Base-by-base conservation (phyloP, 1,284 basidiomycete species). In the Hypsizygus ulmarius region DNA sequence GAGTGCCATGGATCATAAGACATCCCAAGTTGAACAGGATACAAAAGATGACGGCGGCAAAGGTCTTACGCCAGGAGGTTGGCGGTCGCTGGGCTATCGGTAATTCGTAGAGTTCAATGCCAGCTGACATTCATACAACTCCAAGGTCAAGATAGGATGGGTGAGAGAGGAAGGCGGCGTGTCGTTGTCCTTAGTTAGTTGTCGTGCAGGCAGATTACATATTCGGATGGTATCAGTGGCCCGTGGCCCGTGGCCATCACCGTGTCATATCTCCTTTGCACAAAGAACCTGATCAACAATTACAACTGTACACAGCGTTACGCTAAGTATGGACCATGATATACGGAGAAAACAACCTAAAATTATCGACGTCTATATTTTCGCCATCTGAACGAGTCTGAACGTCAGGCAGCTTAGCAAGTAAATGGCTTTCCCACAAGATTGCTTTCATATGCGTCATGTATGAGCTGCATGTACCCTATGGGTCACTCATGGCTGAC, bases 11-110 rank as follows among this genome's bases (percentile, higher is more conserved):
- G 57, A 90, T 74, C 69, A 84, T 80, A 33, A 90, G 51, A 58
- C 83, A 83, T 3, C 78, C 90, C 3, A 79, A 55, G 57, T 82
- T 70, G 73, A 93, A 93, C 21, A 87, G 55, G 33, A 85, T 30
- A 18, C 72, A 64, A 61, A 84, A 89, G 15, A 79, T 55, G 10
- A 81, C 45, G 37, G 75, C 81, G 32, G 77, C 66, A 29, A 82
- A 57, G 5, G 68, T 69, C 59, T 80, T 78, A 30, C 61, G 53
- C 77, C 84, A 86, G 45, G 80, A 68, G 51, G 66, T 68, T 3
- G 74, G 68, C 3, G 83, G 83, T 16, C 90, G 79, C 42, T 70
- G 60, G 34, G 69, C 57, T 49, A 91, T 85, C 14, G 83, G 81
- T 12, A 86, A 63, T 8, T 72, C 69, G 64, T 84, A 70, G 30